Base-by-base conservation (phyloP, 2,329 filamentous ascomycete species). In the Fusarium liriodendri region DNA sequence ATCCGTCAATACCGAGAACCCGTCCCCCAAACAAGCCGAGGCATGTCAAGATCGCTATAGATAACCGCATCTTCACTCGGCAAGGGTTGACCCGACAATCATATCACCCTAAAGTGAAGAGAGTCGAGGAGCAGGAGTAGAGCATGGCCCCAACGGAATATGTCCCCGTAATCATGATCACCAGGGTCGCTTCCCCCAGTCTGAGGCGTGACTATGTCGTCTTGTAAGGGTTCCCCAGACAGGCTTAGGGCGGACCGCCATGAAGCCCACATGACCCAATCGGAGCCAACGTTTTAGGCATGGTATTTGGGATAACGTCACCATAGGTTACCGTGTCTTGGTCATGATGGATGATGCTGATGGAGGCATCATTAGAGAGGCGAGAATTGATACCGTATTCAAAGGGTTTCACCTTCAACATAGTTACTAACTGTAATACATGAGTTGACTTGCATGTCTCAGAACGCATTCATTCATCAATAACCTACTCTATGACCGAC, bases 261-360 rank as follows among this genome's bases (percentile, higher is more conserved):
- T 27, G 63, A 32, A 32, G 40, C 13, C 68, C 72, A 64, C 72
- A 70, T 75, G 69, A 74, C 62, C 69, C 55, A 74, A 72, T 72
- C 40, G 62, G 54, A 70, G 32, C 61, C 27, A 33, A 42, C 47
- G 47, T 63, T 58, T 57, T 50, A 16, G 37, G 35, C 63, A 62
- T 67, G 62, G 59, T 62, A 22, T 18, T 54, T 27, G 22, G 27
- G 37, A 70, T 74, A 74, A 72, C 72, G 72, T 74, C 72, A 74
- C 65, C 62, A 47, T 58, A 42, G 45, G 22, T 54, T 42, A 55
- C 61, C 10, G n/a, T 11, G 25, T 50, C 32, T 62, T 40, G 45
- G 60, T 18, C 33, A 62, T n/a, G 25, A 32, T 38, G 33, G 60
- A 25, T 50, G 45, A 29, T 50, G 22, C 10, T 14, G 33, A 29